These are phyloP conservation scores for Stentor roeselii DNA, from an alignment of 73 alveolate species.

Conservation along the genomic window DNA sequence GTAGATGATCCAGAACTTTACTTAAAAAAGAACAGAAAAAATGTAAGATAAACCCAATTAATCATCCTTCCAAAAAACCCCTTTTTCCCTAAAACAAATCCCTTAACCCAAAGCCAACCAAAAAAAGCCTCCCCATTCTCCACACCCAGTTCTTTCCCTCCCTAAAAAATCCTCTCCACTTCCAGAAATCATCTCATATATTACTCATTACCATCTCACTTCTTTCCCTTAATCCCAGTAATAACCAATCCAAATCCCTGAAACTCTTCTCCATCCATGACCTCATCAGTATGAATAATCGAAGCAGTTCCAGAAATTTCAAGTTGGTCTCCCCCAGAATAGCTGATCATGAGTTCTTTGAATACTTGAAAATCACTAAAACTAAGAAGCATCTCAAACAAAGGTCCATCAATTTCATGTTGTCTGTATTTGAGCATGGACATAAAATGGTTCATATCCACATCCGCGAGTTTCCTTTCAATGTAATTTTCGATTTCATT, in stretches of 20 bases:
- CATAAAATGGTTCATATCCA: constrained; percentile 15
- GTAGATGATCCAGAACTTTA: too few relatives aligned
- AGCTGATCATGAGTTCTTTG: constrained; percentile 24
- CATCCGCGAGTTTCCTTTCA: constrained; percentile 5
- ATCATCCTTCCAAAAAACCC: too few relatives aligned
- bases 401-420: constrained; percentile 31
- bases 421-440: constrained; percentile 14
- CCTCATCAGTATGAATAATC: background rate
- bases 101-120: too few relatives aligned
- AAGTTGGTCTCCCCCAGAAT: background rate
- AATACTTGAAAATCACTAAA: constrained; percentile 29
- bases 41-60: too few relatives aligned
- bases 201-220: background rate
- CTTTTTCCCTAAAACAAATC: too few relatives aligned
- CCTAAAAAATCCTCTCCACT: background rate
- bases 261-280: background rate
- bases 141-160: too few relatives aligned
- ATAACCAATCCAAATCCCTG: background rate
- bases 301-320: background rate
- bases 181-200: background rate
- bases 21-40: too few relatives aligned
- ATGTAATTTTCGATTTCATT: constrained; percentile 6
- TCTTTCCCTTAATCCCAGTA: background rate
- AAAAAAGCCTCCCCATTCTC: too few relatives aligned
- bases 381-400: constrained; percentile 28